Conservation (phyloP, 2,329 filamentous ascomycete genomes). For the Paecilomyces formosus region DNA sequence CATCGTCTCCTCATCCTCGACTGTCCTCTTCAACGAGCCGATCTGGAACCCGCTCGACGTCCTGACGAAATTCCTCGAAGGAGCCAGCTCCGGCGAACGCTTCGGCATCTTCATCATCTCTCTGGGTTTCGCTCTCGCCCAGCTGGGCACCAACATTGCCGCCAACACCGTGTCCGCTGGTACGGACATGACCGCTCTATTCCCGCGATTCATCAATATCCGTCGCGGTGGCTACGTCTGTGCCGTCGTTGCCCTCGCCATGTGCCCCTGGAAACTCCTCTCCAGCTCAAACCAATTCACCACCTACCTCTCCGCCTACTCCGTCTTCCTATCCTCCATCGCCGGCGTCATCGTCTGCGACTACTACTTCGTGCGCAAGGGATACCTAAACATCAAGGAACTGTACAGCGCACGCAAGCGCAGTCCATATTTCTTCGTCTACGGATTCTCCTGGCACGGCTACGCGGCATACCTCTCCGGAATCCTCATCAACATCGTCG, state of each 20-base stretch:
- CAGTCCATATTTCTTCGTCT: slow-evolving; percentile 63
- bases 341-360: slow-evolving; percentile 85
- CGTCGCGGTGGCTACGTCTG: slow-evolving; percentile 82
- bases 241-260: slow-evolving; percentile 68
- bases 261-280: slow-evolving; percentile 76
- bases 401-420: slow-evolving; percentile 62
- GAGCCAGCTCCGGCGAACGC: slow-evolving; percentile 60
- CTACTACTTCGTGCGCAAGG: slow-evolving; percentile 78
- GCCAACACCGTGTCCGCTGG: slow-evolving; percentile 80
- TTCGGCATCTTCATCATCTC: slow-evolving; percentile 72
- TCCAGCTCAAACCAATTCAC: slow-evolving; percentile 73
- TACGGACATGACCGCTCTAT: slow-evolving; percentile 72
- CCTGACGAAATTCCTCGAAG: slow-evolving; percentile 59
- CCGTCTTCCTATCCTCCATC: slow-evolving; percentile 87
- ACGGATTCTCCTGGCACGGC: slow-evolving; percentile 73
- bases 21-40: slow-evolving; percentile 56
- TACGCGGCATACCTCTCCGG: slow-evolving; percentile 77
- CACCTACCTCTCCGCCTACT: slow-evolving; percentile 85
- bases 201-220: slow-evolving; percentile 76
- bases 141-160: slow-evolving; percentile 80
- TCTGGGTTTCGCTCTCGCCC: slow-evolving; percentile 64
- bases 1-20: slow-evolving; percentile 62
- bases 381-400: slow-evolving; percentile 70
- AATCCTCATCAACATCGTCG: slow-evolving; percentile 84
- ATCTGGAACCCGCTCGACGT: slow-evolving; percentile 69